A percentile compares a stretch with the other conserved stretches of the same genome.
Conservation (phyloP, 108 stramenopile genomes). For the Mayamaea pseudoterrestris region DNA sequence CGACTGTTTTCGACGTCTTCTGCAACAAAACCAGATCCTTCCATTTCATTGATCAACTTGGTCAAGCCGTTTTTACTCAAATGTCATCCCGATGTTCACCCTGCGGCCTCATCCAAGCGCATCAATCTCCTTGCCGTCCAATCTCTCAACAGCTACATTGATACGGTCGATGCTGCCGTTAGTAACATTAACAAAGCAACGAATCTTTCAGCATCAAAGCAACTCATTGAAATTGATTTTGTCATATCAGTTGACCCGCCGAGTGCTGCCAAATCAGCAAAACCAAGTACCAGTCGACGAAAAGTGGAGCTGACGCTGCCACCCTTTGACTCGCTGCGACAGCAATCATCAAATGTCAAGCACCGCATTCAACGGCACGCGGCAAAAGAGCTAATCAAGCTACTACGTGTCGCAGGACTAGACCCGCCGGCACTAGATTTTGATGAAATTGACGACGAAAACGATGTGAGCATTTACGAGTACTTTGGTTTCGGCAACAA, state of each 20-base stretch:
- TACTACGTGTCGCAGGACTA: conserved; percentile 58
- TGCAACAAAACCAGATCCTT: too few species aligned
- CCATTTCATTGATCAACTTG: conserved; percentile 34
- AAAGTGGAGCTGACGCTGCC: conserved; percentile 30
- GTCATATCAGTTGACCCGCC: conserved; percentile 14
- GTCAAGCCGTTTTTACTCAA: conserved; percentile 69
- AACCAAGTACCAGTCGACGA: conserved; percentile 22
- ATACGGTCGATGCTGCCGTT: conserved; percentile 14
- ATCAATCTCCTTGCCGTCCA: conserved; percentile 66
- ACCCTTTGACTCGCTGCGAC: conserved; percentile 1
- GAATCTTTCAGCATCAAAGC: background rate
- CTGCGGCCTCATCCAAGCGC: conserved; percentile 23
- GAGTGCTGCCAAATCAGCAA: background rate
- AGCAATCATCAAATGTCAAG: conserved; percentile 3
- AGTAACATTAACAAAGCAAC: background rate
- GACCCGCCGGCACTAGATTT: conserved; percentile 1
- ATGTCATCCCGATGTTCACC: conserved; percentile 66
- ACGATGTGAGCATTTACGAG: too few species aligned
- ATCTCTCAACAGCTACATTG: conserved; percentile 63
- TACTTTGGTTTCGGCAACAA: too few species aligned
- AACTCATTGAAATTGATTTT: conserved; percentile 26
- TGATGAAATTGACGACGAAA: conserved; percentile 21
- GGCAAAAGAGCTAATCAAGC: conserved; percentile 29
- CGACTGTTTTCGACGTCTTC: too few species aligned
- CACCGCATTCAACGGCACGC: conserved; percentile 17